Evolutionary conservation across 2,329 filamentous ascomycete genomes (phyloP).

Genomic region (Monosporascus sp.): DNA sequence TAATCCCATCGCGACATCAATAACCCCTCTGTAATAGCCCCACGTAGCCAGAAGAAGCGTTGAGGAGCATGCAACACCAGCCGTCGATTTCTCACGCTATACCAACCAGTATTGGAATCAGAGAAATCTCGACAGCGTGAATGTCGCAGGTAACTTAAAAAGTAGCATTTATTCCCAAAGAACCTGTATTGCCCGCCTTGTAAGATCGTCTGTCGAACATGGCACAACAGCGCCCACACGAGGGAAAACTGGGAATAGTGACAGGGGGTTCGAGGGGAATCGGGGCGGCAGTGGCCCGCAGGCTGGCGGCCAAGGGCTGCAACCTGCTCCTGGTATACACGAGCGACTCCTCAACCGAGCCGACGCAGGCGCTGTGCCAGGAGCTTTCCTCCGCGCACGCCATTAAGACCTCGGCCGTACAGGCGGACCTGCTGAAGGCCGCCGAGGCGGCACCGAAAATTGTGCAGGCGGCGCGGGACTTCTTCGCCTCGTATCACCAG

Average conservation of each 20-base stretch:
- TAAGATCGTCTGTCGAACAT: not conserved
- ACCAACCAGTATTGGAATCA: too few relatives aligned
- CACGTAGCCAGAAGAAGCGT: not conserved
- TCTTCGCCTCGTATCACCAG: slow-evolving; percentile 24
- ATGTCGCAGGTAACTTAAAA: too few relatives aligned
- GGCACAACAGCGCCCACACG: slow-evolving; percentile 32
- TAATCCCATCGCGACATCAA: not conserved
- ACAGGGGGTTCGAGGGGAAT: slow-evolving; percentile 79
- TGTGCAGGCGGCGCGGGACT: slow-evolving; percentile 7
- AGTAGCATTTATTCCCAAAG: too few relatives aligned
- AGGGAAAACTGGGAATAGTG: slow-evolving; percentile 73
- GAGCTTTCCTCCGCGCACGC: slow-evolving; percentile 51
- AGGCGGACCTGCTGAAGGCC: slow-evolving; percentile 65
- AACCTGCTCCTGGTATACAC: slow-evolving; percentile 68
- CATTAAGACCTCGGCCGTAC: slow-evolving; percentile 56
- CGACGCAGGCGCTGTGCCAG: slow-evolving; percentile 56
- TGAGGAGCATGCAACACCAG: not conserved
- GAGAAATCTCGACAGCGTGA: too few relatives aligned
- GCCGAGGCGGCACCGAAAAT: slow-evolving; percentile 57
- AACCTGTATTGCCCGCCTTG: too few relatives aligned
- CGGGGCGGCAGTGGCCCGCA: slow-evolving; percentile 57
- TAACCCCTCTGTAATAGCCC: not conserved
- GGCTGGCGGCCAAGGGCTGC: slow-evolving; percentile 66
- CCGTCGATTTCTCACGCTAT: too few relatives aligned
- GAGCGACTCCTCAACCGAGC: slow-evolving; percentile 29